Conservation (phyloP, 2,329 filamentous ascomycete genomes). For the Aspergillus aculeatinus region DNA sequence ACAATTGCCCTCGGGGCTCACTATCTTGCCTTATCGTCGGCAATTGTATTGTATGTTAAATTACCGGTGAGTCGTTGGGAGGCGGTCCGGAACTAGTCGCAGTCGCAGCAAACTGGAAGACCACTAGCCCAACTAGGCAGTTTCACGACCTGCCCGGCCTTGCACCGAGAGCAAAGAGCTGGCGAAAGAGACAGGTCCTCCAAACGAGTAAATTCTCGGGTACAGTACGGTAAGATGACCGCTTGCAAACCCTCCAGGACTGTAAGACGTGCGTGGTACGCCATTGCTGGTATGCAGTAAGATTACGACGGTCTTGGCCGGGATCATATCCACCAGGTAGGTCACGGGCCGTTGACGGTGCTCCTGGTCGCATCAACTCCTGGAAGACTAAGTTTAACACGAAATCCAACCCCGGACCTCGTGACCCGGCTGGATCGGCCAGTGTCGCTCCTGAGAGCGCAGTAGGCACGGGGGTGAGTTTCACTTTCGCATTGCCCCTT, state of each 20-base stretch:
- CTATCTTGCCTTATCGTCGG: not conserved
- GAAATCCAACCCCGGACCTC: slow-evolving; percentile 17
- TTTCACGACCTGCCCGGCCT: not conserved
- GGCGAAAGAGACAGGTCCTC: no score
- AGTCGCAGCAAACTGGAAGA: not conserved
- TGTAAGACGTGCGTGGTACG: no score
- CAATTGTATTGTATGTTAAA: slow-evolving; percentile 4
- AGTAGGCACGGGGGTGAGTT: not conserved
- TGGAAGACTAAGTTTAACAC: slow-evolving; percentile 3
- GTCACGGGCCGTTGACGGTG: not conserved
- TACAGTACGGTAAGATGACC: not conserved
- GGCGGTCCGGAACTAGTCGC: not conserved
- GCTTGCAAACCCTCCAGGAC: no score
- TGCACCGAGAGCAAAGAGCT: no score
- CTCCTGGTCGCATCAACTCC: not conserved
- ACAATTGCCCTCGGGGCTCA: not conserved
- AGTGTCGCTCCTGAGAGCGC: not conserved
- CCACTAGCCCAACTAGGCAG: slow-evolving; percentile 4
- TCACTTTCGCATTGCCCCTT: not conserved
- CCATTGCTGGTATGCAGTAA: not conserved
- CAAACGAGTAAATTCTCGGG: no score
- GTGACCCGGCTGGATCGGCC: slow-evolving; percentile 12
- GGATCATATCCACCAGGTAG: not conserved
- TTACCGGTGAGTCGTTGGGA: slow-evolving; percentile 6
- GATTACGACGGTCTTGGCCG: not conserved